phyloP scores from a whole-genome alignment of 164 flowering plant species.

The Chloranthus sessilifolius region DNA sequence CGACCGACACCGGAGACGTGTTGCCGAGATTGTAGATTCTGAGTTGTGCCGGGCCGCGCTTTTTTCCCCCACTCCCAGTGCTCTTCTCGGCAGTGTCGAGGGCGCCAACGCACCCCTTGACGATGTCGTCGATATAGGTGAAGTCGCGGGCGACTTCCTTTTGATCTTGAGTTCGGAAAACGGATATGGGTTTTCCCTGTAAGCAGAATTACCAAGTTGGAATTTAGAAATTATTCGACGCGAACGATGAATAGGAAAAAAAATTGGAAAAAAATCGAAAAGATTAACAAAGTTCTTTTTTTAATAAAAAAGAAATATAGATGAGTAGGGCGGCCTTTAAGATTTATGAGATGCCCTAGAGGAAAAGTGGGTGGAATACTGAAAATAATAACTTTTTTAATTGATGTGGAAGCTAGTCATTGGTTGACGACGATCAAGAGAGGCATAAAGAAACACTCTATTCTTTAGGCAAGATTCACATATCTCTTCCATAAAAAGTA shows the following conservation, averaged over 20 bases:
- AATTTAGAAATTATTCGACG: background rate
- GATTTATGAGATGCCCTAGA: too few relatives aligned
- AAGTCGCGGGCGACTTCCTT: constrained; percentile 92
- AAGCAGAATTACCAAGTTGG: too few relatives aligned
- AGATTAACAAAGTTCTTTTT: background rate
- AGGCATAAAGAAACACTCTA: too few relatives aligned
- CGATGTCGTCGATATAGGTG: constrained; percentile 90
- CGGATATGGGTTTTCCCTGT: constrained; percentile 42
- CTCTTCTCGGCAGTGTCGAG: constrained; percentile 89
- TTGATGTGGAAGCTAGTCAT: too few relatives aligned
- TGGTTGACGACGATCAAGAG: too few relatives aligned
- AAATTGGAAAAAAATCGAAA: background rate
- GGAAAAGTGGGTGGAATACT: too few relatives aligned
- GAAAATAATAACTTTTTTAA: too few relatives aligned
- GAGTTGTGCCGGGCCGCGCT: constrained; percentile 70
- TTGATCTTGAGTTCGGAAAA: constrained; percentile 54
- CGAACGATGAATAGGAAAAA: background rate
- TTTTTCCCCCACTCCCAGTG: constrained; percentile 86
- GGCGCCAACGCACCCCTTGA: constrained; percentile 83
- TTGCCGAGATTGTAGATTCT: constrained; percentile 83
- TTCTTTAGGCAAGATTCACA: too few relatives aligned
- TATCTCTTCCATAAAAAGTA: too few relatives aligned
- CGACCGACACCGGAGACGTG: constrained; percentile 86
- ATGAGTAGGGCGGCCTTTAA: too few relatives aligned
- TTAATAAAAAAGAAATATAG: background rate